Evolutionary conservation across 352 stramenopile genomes (phyloP).

Genomic region (Thraustochytrium striatum): DNA sequence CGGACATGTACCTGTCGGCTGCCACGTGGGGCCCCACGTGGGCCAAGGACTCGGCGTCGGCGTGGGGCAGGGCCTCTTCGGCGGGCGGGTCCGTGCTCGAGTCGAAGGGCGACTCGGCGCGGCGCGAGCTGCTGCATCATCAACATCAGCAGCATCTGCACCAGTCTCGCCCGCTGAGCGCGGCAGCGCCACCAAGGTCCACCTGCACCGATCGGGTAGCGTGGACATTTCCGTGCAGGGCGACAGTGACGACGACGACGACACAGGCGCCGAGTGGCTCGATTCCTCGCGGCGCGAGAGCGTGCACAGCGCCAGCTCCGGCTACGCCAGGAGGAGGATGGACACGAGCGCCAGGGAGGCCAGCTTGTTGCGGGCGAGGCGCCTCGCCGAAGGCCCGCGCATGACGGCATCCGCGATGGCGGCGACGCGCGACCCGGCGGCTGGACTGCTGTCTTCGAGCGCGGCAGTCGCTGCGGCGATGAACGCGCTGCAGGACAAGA

Average conservation of each 20-base stretch:
- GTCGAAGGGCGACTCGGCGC: no score
- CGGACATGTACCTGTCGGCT: constrained; percentile 9
- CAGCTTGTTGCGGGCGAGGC: no score
- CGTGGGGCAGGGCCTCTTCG: no score
- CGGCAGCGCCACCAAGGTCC: not conserved
- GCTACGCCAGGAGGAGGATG: not conserved
- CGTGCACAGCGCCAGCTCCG: not conserved
- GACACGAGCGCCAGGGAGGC: no score
- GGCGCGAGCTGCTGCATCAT: no score
- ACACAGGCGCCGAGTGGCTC: not conserved
- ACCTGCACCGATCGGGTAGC: constrained; percentile 17
- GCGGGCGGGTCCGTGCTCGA: no score
- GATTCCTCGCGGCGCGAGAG: not conserved
- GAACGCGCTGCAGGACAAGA: constrained; percentile 39
- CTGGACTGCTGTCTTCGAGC: not conserved
- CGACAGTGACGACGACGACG: not conserved
- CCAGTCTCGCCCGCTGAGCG: no score
- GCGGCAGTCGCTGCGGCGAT: constrained; percentile 29
- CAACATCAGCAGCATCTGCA: no score
- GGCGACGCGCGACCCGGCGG: no score
- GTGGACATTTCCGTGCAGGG: constrained; percentile 40
- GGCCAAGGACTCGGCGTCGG: no score
- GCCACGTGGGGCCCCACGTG: not conserved
- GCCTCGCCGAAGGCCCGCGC: no score
- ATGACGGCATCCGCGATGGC: no score